Percentiles rank a stretch among this genome's conserved stretches.
Evolutionary conservation across 2,329 filamentous ascomycete genomes (phyloP).

Genomic region (Phaeosphaeriaceae sp.): DNA sequence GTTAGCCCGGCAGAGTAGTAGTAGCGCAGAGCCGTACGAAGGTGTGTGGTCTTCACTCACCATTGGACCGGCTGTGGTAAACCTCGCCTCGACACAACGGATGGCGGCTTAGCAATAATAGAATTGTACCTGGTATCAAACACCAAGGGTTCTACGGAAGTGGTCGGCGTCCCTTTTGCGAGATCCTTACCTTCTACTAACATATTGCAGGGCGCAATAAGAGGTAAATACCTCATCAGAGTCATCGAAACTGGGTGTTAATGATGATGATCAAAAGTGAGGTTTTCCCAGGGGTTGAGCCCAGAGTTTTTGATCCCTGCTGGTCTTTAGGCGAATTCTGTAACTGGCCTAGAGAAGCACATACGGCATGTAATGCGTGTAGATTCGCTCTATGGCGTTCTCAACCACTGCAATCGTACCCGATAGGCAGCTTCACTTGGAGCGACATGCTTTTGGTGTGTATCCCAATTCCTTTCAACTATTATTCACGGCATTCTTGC

Average conservation of each 20-base stretch:
- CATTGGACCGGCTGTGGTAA: conserved; percentile 1
- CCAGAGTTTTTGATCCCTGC: neutral
- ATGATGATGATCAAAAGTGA: no score
- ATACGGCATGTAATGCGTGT: no score
- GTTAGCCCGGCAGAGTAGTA: neutral
- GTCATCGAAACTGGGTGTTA: no score
- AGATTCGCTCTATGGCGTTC: neutral
- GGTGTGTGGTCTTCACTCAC: neutral
- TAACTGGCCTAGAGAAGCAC: no score
- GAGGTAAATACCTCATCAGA: no score
- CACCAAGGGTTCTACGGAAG: neutral
- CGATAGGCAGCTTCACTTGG: conserved; percentile 13
- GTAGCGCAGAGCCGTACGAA: neutral
- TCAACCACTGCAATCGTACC: conserved; percentile 7
- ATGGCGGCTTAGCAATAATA: neutral
- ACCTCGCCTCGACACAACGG: neutral
- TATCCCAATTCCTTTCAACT: conserved; percentile 1
- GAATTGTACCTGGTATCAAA: neutral
- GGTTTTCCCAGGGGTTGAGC: no score
- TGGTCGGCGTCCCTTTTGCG: no score
- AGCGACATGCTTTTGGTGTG: conserved; percentile 2
- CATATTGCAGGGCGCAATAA: no score
- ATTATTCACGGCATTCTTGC: conserved; percentile 17
- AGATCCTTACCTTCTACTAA: no score
- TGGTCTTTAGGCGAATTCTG: neutral